These are phyloP conservation scores for Gyromitra esculenta DNA, from an alignment of 2,329 filamentous ascomycete genomes.

Conservation along the genomic window DNA sequence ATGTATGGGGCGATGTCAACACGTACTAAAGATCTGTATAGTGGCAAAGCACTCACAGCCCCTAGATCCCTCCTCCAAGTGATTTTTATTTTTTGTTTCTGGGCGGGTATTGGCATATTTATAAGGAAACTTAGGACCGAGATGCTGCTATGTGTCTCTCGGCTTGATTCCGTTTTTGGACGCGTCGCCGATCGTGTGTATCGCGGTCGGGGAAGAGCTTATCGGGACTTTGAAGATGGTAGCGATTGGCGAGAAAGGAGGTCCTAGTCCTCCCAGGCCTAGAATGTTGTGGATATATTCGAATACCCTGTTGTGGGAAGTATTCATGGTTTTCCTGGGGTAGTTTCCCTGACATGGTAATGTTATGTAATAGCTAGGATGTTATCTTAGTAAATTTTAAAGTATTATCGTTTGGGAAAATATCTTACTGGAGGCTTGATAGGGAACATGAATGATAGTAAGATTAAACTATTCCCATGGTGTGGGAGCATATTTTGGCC, in stretches of 20 bases:
- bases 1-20: constrained; percentile 61
- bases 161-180: constrained; percentile 63
- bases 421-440: constrained; percentile 57
- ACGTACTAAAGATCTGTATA: constrained; percentile 60
- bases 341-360: background rate
- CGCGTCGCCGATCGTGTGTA: constrained; percentile 60
- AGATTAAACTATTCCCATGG: constrained; percentile 59
- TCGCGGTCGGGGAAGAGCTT: constrained; percentile 62
- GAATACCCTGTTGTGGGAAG: constrained; percentile 27
- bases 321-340: too few species aligned
- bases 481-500: constrained; percentile 62
- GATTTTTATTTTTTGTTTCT: constrained; percentile 24
- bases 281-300: constrained; percentile 51
- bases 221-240: constrained; percentile 62
- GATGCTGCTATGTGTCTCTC: constrained; percentile 59
- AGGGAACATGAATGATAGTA: constrained; percentile 50
- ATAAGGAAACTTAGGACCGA: constrained; percentile 58
- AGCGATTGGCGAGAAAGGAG: constrained; percentile 58
- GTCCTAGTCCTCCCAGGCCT: constrained; percentile 37
- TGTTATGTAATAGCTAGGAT: constrained; percentile 55
- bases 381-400: constrained; percentile 57
- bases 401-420: constrained; percentile 63
- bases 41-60: constrained; percentile 15
- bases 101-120: constrained; percentile 45
- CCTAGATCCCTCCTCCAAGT: background rate